Evolutionary conservation across 2,329 filamentous ascomycete species (phyloP).

Genomic region (Sphaerulina vaccinii): DNA sequence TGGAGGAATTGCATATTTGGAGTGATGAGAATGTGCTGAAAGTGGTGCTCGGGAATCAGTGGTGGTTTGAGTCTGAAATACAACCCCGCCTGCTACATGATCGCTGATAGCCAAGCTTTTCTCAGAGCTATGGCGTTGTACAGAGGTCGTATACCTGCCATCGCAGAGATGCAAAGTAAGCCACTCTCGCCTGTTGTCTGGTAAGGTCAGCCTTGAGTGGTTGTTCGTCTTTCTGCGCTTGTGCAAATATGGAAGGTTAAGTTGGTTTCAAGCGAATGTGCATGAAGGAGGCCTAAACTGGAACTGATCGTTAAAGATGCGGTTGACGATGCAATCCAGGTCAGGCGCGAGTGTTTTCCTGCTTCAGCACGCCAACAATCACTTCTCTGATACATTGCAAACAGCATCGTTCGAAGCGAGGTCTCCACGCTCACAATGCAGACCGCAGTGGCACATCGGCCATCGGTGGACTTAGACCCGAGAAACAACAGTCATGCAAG

Average conservation of each 20-base stretch:
- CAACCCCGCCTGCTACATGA: no score
- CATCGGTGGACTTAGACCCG: background rate
- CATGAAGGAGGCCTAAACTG: constrained; percentile 3
- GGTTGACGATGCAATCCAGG: constrained; percentile 1
- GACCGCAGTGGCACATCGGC: no score
- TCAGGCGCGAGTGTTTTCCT: no score
- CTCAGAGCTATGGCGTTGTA: no score
- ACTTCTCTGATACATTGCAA: no score
- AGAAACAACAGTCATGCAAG: background rate
- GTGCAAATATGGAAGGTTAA: constrained; percentile 3
- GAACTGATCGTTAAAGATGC: constrained; percentile 4
- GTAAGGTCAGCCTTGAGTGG: background rate
- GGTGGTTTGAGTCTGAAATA: no score
- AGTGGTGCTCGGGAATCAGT: no score
- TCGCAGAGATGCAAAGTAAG: background rate
- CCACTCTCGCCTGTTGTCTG: background rate
- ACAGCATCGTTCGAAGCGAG: no score
- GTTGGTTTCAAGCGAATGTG: constrained; percentile 7
- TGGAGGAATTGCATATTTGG: constrained; percentile 2
- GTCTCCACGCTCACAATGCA: no score
- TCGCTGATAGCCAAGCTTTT: no score
- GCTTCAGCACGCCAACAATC: no score
- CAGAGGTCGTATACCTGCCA: background rate
- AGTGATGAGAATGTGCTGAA: no score
- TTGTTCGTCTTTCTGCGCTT: background rate